Conservation (phyloP, 2,329 filamentous ascomycete genomes). For the Curvularia eragrostidis region DNA sequence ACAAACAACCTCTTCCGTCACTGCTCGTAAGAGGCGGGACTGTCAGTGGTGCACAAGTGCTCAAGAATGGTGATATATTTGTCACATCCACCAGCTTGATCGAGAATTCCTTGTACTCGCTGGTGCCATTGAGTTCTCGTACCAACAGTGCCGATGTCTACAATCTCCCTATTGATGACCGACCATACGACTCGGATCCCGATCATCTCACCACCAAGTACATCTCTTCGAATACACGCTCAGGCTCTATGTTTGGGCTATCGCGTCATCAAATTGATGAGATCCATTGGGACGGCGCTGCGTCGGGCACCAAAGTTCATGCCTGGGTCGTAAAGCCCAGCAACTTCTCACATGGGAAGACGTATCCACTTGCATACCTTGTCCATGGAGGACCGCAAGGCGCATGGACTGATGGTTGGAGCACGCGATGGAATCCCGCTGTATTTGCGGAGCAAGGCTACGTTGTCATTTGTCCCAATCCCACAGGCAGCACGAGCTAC, state of each 20-base stretch:
- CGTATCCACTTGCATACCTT: slow-evolving; percentile 78
- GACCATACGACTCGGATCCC: slow-evolving; percentile 36
- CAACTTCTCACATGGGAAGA: slow-evolving; percentile 71
- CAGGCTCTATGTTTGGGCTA: slow-evolving; percentile 71
- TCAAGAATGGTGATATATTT: slow-evolving; percentile 64
- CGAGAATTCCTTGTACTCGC: slow-evolving; percentile 73
- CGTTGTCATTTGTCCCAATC: slow-evolving; percentile 80
- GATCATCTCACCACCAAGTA: slow-evolving; percentile 31
- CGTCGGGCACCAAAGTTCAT: slow-evolving; percentile 67
- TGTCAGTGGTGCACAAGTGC: slow-evolving; percentile 56
- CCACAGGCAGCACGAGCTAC: slow-evolving; percentile 82
- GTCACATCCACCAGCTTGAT: slow-evolving; percentile 72
- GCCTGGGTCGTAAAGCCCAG: slow-evolving; percentile 70
- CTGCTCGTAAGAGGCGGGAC: slow-evolving; percentile 45
- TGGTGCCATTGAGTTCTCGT: slow-evolving; percentile 54
- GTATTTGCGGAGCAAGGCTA: slow-evolving; percentile 89
- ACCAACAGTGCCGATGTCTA: slow-evolving; percentile 22
- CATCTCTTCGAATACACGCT: slow-evolving; percentile 70
- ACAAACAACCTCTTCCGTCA: slow-evolving; percentile 28
- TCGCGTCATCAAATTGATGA: slow-evolving; percentile 68
- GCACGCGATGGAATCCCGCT: slow-evolving; percentile 83
- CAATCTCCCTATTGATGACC: slow-evolving; percentile 30
- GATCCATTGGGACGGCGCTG: slow-evolving; percentile 72
- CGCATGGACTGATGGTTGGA: slow-evolving; percentile 78
- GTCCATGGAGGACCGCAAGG: slow-evolving; percentile 86